phyloP scores from a whole-genome alignment of 352 stramenopile species.

The Phytopythium oedochilum region DNA sequence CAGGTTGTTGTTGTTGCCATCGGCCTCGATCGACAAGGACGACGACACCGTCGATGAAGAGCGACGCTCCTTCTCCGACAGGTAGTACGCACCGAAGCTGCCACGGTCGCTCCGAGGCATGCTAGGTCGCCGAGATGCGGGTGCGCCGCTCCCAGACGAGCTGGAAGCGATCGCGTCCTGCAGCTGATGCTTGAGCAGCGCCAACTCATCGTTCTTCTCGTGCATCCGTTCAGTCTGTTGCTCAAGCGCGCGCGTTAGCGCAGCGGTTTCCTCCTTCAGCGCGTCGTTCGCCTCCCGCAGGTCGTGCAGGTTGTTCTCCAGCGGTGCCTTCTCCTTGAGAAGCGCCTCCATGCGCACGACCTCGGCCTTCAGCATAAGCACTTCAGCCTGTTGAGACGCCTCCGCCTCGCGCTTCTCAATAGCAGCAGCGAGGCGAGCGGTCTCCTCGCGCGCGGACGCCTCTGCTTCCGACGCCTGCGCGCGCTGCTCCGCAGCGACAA shows the following conservation, averaged over 20 bases:
- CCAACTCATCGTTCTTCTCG: slow-evolving; percentile 50
- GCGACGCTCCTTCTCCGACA: slow-evolving; percentile 31
- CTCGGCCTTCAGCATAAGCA: slow-evolving; percentile 28
- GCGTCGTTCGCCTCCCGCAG: slow-evolving; percentile 25
- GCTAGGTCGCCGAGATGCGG: slow-evolving; percentile 11
- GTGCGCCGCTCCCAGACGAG: slow-evolving; percentile 6
- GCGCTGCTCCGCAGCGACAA: slow-evolving; percentile 16
- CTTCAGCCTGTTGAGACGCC: slow-evolving; percentile 17
- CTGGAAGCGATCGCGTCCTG: slow-evolving; percentile 28
- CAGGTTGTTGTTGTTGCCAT: slow-evolving; percentile 30
- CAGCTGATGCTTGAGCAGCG: slow-evolving; percentile 40
- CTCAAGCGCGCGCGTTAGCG: slow-evolving; percentile 30
- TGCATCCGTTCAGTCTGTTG: slow-evolving; percentile 40
- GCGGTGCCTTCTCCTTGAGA: slow-evolving; percentile 15
- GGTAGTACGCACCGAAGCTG: slow-evolving; percentile 8
- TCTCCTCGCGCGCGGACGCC: slow-evolving; percentile 13
- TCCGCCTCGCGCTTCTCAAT: slow-evolving; percentile 22
- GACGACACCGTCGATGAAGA: slow-evolving; percentile 30
- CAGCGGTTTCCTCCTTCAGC: slow-evolving; percentile 21
- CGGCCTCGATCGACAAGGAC: slow-evolving; percentile 24
- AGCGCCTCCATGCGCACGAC: slow-evolving; percentile 23
- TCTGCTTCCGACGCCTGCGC: slow-evolving; percentile 20
- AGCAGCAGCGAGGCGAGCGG: slow-evolving; percentile 18
- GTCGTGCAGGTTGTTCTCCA: slow-evolving; percentile 33
- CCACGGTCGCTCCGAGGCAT: slow-evolving; percentile 15